Conservation (phyloP, 1,284 basidiomycete species). For the Fistulina hepatica region DNA sequence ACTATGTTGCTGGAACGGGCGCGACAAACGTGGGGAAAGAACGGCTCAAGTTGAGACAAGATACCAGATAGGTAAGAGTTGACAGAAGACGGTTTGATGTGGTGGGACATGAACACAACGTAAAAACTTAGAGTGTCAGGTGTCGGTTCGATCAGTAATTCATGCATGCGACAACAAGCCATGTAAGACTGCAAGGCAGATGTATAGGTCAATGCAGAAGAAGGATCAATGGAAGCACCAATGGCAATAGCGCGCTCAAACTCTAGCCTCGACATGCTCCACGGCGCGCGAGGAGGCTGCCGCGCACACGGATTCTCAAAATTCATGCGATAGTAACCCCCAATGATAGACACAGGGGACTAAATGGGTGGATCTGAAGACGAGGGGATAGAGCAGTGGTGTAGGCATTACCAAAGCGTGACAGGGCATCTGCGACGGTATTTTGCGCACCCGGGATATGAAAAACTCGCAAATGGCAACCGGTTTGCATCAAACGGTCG, state of each 20-base stretch:
- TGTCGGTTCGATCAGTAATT: conserved; percentile 19
- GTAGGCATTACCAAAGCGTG: conserved; percentile 2
- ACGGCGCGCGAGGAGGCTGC: conserved; percentile 21
- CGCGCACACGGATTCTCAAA: conserved; percentile 7
- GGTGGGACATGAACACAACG: conserved; percentile 17
- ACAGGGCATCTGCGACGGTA: conserved; percentile 16
- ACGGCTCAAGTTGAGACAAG: conserved; percentile 7
- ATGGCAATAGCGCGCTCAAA: conserved; percentile 24
- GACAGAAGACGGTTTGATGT: conserved; percentile 17
- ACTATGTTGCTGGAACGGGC: conserved; percentile 1
- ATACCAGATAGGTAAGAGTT: conserved; percentile 17
- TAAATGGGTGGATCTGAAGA: conserved; percentile 11
- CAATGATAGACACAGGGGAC: conserved; percentile 21
- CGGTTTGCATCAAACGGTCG: conserved; percentile 4
- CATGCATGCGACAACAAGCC: conserved; percentile 20
- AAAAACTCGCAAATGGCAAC: conserved; percentile 12
- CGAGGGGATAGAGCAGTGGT: background rate
- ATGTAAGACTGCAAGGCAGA: conserved; percentile 28
- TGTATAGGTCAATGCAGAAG: conserved; percentile 21
- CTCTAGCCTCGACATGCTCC: conserved; percentile 23
- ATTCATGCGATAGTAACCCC: conserved; percentile 20
- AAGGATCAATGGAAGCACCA: conserved; percentile 22
- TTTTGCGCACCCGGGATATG: conserved; percentile 15
- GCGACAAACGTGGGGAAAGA: conserved; percentile 8
- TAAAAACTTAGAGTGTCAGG: conserved; percentile 16